phyloP scores from a whole-genome alignment of 2,329 filamentous ascomycete genomes.

The Pseudopyricularia cyperi region DNA sequence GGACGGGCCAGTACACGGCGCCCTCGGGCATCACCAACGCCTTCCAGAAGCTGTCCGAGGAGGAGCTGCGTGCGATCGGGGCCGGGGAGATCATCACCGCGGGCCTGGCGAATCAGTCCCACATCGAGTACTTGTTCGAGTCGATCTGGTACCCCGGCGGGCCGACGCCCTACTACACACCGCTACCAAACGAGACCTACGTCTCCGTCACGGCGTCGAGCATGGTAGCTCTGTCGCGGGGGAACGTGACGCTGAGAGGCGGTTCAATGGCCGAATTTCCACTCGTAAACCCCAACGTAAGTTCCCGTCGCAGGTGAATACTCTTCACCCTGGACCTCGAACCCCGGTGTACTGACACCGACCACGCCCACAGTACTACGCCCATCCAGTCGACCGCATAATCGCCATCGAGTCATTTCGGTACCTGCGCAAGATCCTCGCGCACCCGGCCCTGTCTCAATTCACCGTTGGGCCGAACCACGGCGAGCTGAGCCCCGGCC shows the following conservation, averaged over 20 bases:
- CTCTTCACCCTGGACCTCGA: too few species aligned
- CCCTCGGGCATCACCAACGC: constrained; percentile 3
- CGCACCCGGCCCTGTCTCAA: constrained; percentile 11
- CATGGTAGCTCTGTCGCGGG: constrained; percentile 12
- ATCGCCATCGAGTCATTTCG: constrained; percentile 18
- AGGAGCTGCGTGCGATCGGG: constrained; percentile 1
- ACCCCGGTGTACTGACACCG: not conserved
- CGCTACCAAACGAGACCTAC: constrained; percentile 11
- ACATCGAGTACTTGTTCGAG: constrained; percentile 15
- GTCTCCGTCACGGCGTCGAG: constrained; percentile 11
- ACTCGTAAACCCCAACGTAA: constrained; percentile 12
- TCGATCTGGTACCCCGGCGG: constrained; percentile 14
- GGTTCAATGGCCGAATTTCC: constrained; percentile 11
- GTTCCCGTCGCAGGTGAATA: too few species aligned
- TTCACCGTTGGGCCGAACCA: constrained; percentile 12
- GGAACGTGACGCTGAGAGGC: constrained; percentile 9
- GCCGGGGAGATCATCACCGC: constrained; percentile 9
- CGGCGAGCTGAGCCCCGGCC: constrained; percentile 20
- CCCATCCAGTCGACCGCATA: constrained; percentile 14
- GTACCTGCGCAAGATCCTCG: constrained; percentile 16
- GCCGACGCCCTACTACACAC: constrained; percentile 14
- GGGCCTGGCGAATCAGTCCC: constrained; percentile 12
- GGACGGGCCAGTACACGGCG: not conserved
- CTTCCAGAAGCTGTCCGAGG: constrained; percentile 2
- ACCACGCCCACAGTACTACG: constrained; percentile 11